These are phyloP conservation scores for Posidonia oceanica DNA, from an alignment of 116 monocot genomes.

Conservation along the genomic window DNA sequence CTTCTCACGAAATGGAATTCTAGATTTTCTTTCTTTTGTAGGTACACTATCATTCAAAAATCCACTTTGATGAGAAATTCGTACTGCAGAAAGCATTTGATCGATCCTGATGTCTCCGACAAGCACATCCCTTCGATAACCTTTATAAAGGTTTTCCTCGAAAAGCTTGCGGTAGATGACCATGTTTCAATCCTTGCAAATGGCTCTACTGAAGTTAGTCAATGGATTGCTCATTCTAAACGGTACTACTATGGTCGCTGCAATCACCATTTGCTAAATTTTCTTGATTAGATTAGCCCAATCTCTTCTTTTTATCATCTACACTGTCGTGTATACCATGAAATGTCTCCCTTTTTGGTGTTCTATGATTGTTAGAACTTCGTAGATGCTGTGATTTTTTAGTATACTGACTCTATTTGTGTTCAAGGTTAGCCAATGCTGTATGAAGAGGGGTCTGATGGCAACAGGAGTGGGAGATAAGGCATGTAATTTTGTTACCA, in stretches of 20 bases:
- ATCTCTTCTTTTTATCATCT: too few species aligned
- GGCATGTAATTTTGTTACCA: conserved; percentile 16
- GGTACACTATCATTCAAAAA: conserved; percentile 20
- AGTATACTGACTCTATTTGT: neutral
- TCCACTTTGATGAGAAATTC: conserved; percentile 50
- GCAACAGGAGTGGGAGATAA: conserved; percentile 39
- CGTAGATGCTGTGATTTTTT: too few species aligned
- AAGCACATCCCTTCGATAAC: neutral
- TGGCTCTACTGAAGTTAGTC: conserved; percentile 34
- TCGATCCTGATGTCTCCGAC: neutral
- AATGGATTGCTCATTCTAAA: conserved; percentile 41
- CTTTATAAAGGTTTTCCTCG: conserved; percentile 26
- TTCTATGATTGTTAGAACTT: too few species aligned
- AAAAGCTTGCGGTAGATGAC: conserved; percentile 39
- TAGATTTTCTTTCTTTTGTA: conserved; percentile 1
- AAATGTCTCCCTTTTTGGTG: too few species aligned
- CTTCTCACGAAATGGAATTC: too few species aligned
- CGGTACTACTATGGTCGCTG: conserved; percentile 12
- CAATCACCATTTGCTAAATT: too few species aligned
- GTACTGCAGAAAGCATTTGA: conserved; percentile 24
- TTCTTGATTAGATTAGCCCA: too few species aligned
- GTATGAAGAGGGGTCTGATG: too few species aligned
- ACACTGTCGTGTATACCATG: too few species aligned
- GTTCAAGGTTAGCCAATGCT: conserved; percentile 30
- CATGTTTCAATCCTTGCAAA: conserved; percentile 29